Evolutionary conservation across 495 filamentous ascomycete species (phyloP).

Genomic region (Aspergillus asperescens): DNA sequence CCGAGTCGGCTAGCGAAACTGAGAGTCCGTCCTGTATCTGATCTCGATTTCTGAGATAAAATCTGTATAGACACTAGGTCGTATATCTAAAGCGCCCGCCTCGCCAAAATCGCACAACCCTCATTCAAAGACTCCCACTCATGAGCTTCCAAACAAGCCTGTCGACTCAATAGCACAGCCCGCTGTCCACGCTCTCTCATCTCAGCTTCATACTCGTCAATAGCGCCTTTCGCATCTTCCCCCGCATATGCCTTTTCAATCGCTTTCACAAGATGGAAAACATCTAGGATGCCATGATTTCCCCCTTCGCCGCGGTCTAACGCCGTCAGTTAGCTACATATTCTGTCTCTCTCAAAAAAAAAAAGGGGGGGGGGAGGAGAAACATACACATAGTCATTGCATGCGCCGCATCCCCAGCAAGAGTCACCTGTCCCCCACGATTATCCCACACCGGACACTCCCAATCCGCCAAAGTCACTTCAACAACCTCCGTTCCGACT

Average conservation of each 20-base stretch:
- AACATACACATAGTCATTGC: slow-evolving; percentile 56
- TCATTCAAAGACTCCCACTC: slow-evolving; percentile 38
- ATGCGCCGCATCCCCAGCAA: slow-evolving; percentile 59
- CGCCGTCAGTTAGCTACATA: background rate
- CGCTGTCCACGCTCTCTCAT: slow-evolving; percentile 44
- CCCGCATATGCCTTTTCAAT: slow-evolving; percentile 18
- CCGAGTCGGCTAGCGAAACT: too few species aligned
- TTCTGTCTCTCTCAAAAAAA: too few species aligned
- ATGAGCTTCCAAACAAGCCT: slow-evolving; percentile 58
- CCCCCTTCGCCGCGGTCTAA: slow-evolving; percentile 50
- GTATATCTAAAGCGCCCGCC: too few species aligned
- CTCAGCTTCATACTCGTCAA: slow-evolving; percentile 49
- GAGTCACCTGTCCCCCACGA: slow-evolving; percentile 39
- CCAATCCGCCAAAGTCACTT: slow-evolving; percentile 50
- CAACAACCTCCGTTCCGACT: slow-evolving; percentile 40
- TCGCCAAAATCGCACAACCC: slow-evolving; percentile 24
- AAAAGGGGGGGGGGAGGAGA: background rate
- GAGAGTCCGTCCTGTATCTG: too few species aligned
- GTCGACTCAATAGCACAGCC: slow-evolving; percentile 53
- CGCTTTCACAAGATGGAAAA: slow-evolving; percentile 23
- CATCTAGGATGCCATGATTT: slow-evolving; percentile 52
- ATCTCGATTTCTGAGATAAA: too few species aligned
- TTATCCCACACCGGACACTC: slow-evolving; percentile 43
- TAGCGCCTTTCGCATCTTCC: slow-evolving; percentile 22
- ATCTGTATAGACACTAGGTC: too few species aligned